Conservation (phyloP, 2,329 filamentous ascomycete species). For the Septoria petroselini region DNA sequence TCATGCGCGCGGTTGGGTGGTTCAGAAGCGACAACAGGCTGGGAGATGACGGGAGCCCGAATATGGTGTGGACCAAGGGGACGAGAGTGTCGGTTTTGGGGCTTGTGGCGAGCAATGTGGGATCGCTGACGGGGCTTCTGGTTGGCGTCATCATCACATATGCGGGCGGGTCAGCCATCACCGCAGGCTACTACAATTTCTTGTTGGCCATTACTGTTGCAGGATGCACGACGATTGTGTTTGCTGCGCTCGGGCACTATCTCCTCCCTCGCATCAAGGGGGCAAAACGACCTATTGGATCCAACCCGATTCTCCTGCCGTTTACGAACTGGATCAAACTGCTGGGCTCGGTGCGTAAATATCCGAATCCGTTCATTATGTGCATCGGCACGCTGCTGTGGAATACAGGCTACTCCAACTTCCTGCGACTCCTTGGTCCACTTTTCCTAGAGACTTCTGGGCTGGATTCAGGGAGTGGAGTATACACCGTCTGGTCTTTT, state of each 20-base stretch:
- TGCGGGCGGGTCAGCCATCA: background rate
- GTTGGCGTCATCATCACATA: conserved; percentile 2
- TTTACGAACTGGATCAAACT: conserved; percentile 43
- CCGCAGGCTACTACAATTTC: background rate
- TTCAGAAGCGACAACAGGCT: too few relatives aligned
- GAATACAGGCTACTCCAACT: conserved; percentile 2
- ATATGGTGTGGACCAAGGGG: too few relatives aligned
- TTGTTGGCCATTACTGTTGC: background rate
- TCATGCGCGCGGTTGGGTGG: too few relatives aligned
- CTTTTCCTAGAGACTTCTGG: background rate
- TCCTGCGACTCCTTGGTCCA: background rate
- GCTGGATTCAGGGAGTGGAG: background rate
- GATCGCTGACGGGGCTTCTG: background rate
- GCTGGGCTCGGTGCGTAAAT: background rate
- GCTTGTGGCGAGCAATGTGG: too few relatives aligned
- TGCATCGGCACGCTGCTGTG: conserved; percentile 2
- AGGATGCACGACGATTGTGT: background rate
- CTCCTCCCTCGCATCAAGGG: background rate
- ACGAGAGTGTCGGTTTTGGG: too few relatives aligned
- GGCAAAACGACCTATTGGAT: background rate
- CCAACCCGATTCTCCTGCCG: conserved; percentile 24
- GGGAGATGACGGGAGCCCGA: too few relatives aligned
- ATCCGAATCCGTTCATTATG: background rate
- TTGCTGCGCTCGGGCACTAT: background rate
- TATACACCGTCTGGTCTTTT: conserved; percentile 1